Evolutionary conservation across 129 eudicot genomes (phyloP), one percentile per base, ranked within the genome.

Genomic region (Smallanthus sonchifolius): DNA sequence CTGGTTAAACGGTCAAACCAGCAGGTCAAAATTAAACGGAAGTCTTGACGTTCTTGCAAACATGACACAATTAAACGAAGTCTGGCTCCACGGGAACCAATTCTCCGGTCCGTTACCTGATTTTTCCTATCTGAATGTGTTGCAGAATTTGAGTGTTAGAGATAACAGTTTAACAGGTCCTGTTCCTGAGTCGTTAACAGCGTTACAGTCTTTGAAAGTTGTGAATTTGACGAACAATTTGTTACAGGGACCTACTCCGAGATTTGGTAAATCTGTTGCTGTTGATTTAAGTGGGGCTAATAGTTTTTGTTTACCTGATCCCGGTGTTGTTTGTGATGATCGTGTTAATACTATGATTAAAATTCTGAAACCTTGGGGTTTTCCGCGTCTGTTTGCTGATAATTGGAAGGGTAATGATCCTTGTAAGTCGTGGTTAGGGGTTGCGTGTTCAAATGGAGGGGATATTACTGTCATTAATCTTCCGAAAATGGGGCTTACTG

Each of bases 351-450:
- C 8, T 2, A 65, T 93, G 87, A 85, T 93, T 65, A 35, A 66
- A 16, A 74, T 88, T 59, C 91, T 77, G 0, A 36, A 77, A 60
- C 75, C 87, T 8, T 42, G 88, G 35, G 97, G 84, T 52, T 90
- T 90, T 38, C 97, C 98, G 1, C 61, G 15, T 28, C 30, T 11
- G 47, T 86, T 93, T 69, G 97, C 95, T 0, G 83, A 80, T 62
- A 79, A 79, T 62, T 93, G 98, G 98, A 90, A 87, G 72, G 97
- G 86, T 44, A 93, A 90, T 79, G 79, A 88, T 83, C 96, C 96
- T 13, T 90, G 98, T 73, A 42, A 20, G 0, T 32, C 52, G 0
- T 93, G 98, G 98, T 16, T 59, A 44, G 89, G 96, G 60, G 67
- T 93, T 38, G 65, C 81, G 43, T 93, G 98, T 54, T 44, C 36